Evolutionary conservation across 2,329 filamentous ascomycete species (phyloP).

Genomic region (Scopulariopsis brevicaulis): DNA sequence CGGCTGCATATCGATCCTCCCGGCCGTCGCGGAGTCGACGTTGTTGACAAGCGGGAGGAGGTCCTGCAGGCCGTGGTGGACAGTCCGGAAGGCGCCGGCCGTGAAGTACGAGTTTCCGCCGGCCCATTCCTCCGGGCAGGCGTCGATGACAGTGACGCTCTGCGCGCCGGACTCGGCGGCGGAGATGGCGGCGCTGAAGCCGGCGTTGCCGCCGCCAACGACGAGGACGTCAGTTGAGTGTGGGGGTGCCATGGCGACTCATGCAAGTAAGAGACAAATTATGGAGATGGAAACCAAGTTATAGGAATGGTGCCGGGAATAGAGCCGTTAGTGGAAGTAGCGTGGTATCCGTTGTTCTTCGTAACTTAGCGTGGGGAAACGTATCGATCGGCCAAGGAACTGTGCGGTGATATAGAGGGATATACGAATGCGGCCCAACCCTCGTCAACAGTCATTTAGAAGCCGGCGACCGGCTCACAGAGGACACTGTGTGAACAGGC

Average conservation of each 20-base stretch:
- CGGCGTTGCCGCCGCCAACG: conserved; percentile 53
- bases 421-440: too few species aligned
- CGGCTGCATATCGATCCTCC: conserved; percentile 43
- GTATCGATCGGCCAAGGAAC: too few species aligned
- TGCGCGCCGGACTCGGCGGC: conserved; percentile 34
- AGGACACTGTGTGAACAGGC: too few species aligned
- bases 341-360: too few species aligned
- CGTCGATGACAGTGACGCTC: conserved; percentile 45
- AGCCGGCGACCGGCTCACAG: too few species aligned
- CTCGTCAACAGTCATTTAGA: too few species aligned
- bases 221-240: conserved; percentile 32
- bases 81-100: conserved; percentile 50
- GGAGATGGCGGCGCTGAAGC: conserved; percentile 46
- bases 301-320: background rate
- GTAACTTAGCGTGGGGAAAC: too few species aligned
- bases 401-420: too few species aligned
- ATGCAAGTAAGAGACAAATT: background rate
- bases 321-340: too few species aligned
- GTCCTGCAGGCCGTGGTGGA: conserved; percentile 41
- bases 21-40: conserved; percentile 28
- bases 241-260: background rate
- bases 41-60: conserved; percentile 52
- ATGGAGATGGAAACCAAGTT: background rate
- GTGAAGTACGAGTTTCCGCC: conserved; percentile 58
- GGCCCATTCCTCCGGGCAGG: conserved; percentile 43